Conservation (phyloP, 2,329 filamentous ascomycete species). For the Pseudodiploospora longispora region DNA sequence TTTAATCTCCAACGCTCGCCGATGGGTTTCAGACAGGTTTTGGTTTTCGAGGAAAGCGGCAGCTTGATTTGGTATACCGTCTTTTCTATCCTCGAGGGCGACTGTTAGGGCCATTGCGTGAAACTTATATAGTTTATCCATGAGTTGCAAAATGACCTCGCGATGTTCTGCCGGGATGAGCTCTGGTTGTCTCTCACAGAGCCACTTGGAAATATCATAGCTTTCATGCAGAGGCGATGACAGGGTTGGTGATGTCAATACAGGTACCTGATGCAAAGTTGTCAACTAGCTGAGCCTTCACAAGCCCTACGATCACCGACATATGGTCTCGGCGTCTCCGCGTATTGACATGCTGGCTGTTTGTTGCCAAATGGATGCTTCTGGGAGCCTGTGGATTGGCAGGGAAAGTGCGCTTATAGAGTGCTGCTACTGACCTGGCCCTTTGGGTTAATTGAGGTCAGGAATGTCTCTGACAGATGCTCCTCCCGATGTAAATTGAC, state of each 20-base stretch:
- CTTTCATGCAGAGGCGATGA: slow-evolving; percentile 17
- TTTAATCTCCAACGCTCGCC: slow-evolving; percentile 22
- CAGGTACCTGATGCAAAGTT: slow-evolving; percentile 14
- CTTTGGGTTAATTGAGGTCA: slow-evolving; percentile 18
- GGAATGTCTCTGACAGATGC: slow-evolving; percentile 19
- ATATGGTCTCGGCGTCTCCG: neutral
- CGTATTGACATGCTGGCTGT: neutral
- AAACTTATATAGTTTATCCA: slow-evolving; percentile 19
- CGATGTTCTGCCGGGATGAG: slow-evolving; percentile 17
- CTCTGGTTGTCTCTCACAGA: slow-evolving; percentile 20
- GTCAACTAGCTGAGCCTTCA: neutral
- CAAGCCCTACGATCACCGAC: too few relatives aligned
- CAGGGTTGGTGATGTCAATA: slow-evolving; percentile 18
- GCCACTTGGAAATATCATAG: slow-evolving; percentile 19
- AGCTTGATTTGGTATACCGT: slow-evolving; percentile 20
- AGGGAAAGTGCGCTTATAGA: too few relatives aligned
- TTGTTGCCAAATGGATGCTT: too few relatives aligned
- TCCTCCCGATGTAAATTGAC: slow-evolving; percentile 19
- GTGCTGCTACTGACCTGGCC: slow-evolving; percentile 17
- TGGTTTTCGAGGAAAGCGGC: slow-evolving; percentile 20
- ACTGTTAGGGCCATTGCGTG: slow-evolving; percentile 18
- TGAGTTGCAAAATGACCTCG: slow-evolving; percentile 14
- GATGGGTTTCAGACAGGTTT: slow-evolving; percentile 17
- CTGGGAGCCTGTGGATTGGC: too few relatives aligned
- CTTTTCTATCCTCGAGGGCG: slow-evolving; percentile 14